phyloP scores from a whole-genome alignment of 257 asterid genomes.

The Solanum infundibuliforme region DNA sequence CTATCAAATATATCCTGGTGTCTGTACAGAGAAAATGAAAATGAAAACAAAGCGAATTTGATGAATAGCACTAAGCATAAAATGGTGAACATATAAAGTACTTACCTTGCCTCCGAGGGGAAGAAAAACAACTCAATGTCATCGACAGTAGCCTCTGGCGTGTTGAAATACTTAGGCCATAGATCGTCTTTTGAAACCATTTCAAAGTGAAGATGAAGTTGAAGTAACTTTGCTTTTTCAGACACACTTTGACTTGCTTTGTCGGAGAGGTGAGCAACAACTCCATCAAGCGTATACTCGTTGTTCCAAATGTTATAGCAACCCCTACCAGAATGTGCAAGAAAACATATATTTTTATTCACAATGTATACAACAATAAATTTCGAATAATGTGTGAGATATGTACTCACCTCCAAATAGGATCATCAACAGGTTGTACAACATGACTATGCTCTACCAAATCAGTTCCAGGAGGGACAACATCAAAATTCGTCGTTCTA shows the following conservation, averaged over 20 bases:
- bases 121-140: conserved; percentile 66
- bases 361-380: too few relatives aligned
- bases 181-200: conserved; percentile 42
- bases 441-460: neutral
- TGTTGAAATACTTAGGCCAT: conserved; percentile 42
- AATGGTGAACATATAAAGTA: neutral
- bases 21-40: neutral
- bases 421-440: neutral
- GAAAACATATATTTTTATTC: neutral
- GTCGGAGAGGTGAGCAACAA: conserved; percentile 44
- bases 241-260: conserved; percentile 36
- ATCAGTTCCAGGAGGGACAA: neutral
- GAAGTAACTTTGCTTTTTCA: conserved; percentile 18
- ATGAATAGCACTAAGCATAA: neutral
- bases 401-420: conserved; percentile 51
- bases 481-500: too few relatives aligned
- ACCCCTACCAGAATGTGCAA: conserved; percentile 25
- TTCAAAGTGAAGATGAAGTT: conserved; percentile 18
- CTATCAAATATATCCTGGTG: too few relatives aligned
- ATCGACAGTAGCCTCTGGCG: conserved; percentile 26
- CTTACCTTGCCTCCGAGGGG: conserved; percentile 36
- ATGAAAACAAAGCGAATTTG: neutral
- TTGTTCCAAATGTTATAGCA: conserved; percentile 24
- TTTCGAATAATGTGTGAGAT: too few relatives aligned
- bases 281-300: conserved; percentile 20